These are phyloP conservation scores for Pseudonitzschia delicatissima DNA, from an alignment of 108 stramenopile genomes.

Conservation along the genomic window DNA sequence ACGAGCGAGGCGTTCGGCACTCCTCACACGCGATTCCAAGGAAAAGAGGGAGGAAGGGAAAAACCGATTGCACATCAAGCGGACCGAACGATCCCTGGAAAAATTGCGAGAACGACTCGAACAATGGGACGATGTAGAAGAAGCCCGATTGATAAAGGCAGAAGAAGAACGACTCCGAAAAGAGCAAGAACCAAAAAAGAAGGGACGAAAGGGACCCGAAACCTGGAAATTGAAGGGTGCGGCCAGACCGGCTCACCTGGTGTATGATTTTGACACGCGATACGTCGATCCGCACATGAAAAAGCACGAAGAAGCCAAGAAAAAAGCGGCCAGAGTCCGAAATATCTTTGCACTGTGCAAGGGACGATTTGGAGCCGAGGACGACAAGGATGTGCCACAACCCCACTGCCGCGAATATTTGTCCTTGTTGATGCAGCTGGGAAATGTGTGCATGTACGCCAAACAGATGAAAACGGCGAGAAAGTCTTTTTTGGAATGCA, in stretches of 20 bases:
- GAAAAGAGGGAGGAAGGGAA: slow-evolving; percentile 43
- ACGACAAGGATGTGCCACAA: slow-evolving; percentile 45
- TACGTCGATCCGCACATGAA: slow-evolving; percentile 80
- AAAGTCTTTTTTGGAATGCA: slow-evolving; percentile 55
- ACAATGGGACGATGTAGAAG: slow-evolving; percentile 74
- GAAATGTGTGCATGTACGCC: slow-evolving; percentile 55
- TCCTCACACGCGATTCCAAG: slow-evolving; percentile 37
- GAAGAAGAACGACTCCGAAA: slow-evolving; percentile 38
- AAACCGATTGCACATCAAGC: slow-evolving; percentile 67
- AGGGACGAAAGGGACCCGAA: slow-evolving; percentile 68
- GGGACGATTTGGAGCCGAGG: slow-evolving; percentile 52
- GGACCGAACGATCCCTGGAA: slow-evolving; percentile 54
- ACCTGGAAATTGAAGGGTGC: slow-evolving; percentile 89
- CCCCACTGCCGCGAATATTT: slow-evolving; percentile 66
- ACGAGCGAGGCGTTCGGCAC: slow-evolving; percentile 29
- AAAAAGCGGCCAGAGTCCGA: slow-evolving; percentile 44
- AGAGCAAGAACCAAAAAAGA: slow-evolving; percentile 42
- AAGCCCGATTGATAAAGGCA: slow-evolving; percentile 19
- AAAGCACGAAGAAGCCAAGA: slow-evolving; percentile 67
- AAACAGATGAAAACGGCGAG: slow-evolving; percentile 72
- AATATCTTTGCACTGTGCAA: slow-evolving; percentile 64
- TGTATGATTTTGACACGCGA: slow-evolving; percentile 88
- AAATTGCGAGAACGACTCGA: slow-evolving; percentile 47
- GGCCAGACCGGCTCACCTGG: slow-evolving; percentile 81
- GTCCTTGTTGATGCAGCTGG: slow-evolving; percentile 74